phyloP scores from a whole-genome alignment of 805 yeast genomes.

The Brettanomyces custersianus region DNA sequence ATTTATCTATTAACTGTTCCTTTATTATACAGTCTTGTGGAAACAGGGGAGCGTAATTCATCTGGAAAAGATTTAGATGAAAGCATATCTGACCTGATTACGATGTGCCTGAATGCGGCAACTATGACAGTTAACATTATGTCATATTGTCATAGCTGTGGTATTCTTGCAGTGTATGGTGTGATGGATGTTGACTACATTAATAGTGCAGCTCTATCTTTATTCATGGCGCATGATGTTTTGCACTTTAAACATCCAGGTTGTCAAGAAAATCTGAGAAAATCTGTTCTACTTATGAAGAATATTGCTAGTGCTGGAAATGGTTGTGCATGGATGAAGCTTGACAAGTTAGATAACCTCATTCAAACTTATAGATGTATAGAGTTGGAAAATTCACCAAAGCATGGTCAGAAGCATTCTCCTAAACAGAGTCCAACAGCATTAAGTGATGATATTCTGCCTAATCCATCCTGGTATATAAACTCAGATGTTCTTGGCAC shows the following conservation, averaged over 20 bases:
- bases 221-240: constrained; percentile 21
- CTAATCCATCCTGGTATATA: not conserved
- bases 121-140: constrained; percentile 8
- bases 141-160: constrained; percentile 2
- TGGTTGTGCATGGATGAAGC: constrained; percentile 12
- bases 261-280: constrained; percentile 9
- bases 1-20: constrained; percentile 22
- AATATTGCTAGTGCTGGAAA: constrained; percentile 16
- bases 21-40: constrained; percentile 16
- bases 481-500: too few relatives aligned
- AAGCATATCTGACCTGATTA: constrained; percentile 13
- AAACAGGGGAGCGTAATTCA: constrained; percentile 8
- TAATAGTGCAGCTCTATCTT: constrained; percentile 18
- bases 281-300: constrained; percentile 12
- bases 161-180: constrained; percentile 16
- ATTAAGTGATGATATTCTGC: not conserved
- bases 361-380: too few relatives aligned
- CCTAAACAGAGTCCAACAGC: too few relatives aligned
- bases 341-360: constrained; percentile 10
- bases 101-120: constrained; percentile 20
- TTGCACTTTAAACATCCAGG: constrained; percentile 11
- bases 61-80: constrained; percentile 5
- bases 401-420: too few relatives aligned
- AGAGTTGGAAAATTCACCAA: too few relatives aligned
- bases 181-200: constrained; percentile 22